Percentiles rank a stretch among this genome's conserved stretches.
Conservation (phyloP, 805 yeast species). For the Teunomyces barrocoloradensis region DNA sequence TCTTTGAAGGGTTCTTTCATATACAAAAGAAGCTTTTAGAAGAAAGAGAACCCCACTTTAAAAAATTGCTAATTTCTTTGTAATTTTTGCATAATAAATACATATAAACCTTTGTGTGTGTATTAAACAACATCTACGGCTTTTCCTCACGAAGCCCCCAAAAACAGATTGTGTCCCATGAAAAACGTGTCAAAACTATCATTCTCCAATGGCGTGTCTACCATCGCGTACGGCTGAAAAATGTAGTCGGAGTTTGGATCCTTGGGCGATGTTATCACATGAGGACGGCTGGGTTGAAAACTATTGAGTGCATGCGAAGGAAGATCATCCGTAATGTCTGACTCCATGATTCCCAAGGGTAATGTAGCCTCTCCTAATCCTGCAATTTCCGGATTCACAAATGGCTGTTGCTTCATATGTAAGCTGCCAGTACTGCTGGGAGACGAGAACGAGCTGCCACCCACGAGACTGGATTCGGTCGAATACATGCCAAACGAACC, state of each 20-base stretch:
- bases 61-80: too few relatives aligned
- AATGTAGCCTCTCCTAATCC: not conserved
- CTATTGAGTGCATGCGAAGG: not conserved
- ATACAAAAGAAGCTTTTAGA: too few relatives aligned
- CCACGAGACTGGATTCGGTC: not conserved
- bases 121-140: too few relatives aligned
- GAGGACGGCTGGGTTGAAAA: not conserved
- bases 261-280: not conserved
- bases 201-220: slow-evolving; percentile 1
- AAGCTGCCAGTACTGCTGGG: slow-evolving; percentile 1
- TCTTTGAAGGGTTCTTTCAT: too few relatives aligned
- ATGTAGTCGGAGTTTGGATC: slow-evolving; percentile 1
- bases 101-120: too few relatives aligned
- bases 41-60: too few relatives aligned
- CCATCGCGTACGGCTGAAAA: not conserved
- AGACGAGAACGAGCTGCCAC: not conserved
- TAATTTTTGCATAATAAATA: too few relatives aligned
- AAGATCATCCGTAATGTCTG: not conserved
- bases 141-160: not conserved
- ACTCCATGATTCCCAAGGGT: not conserved
- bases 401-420: not conserved
- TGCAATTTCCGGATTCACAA: not conserved
- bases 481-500: slow-evolving; percentile 7
- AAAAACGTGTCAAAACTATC: not conserved
- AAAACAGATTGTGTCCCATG: not conserved